Conservation (phyloP, 2,329 filamentous ascomycete genomes). For the Chaetomium olivaceum region DNA sequence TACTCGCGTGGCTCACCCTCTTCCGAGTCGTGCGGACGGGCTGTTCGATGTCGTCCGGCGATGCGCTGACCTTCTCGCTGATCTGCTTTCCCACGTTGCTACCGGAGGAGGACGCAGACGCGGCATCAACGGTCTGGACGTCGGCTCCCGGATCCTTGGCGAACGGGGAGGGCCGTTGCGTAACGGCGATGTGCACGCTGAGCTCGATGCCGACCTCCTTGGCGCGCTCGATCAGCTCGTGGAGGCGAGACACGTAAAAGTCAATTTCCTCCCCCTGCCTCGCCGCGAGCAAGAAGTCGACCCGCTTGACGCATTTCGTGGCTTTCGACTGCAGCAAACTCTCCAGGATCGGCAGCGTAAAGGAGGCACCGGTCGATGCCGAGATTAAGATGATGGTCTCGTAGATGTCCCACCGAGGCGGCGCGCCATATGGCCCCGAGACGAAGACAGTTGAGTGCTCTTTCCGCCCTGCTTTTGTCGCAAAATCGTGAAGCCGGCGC, state of each 20-base stretch:
- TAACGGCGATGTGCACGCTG: slow-evolving; percentile 56
- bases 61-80: slow-evolving; percentile 32
- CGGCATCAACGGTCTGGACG: slow-evolving; percentile 24
- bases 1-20: slow-evolving; percentile 34
- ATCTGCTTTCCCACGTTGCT: slow-evolving; percentile 23
- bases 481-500: slow-evolving; percentile 51
- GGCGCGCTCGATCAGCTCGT: slow-evolving; percentile 47
- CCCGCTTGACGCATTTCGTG: slow-evolving; percentile 51
- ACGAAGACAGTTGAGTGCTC: slow-evolving; percentile 50
- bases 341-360: slow-evolving; percentile 60
- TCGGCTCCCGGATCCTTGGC: slow-evolving; percentile 28
- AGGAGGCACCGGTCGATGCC: slow-evolving; percentile 64
- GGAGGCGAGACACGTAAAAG: slow-evolving; percentile 55
- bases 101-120: slow-evolving; percentile 26
- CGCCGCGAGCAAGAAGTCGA: slow-evolving; percentile 56
- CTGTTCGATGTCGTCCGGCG: slow-evolving; percentile 36
- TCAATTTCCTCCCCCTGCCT: slow-evolving; percentile 54
- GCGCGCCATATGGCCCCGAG: slow-evolving; percentile 57
- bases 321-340: slow-evolving; percentile 47
- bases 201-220: slow-evolving; percentile 50
- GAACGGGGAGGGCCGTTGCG: slow-evolving; percentile 36
- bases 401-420: slow-evolving; percentile 58
- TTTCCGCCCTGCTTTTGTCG: slow-evolving; percentile 41
- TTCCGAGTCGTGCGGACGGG: slow-evolving; percentile 20
- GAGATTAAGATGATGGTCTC: slow-evolving; percentile 62